Evolutionary conservation across 2,329 filamentous ascomycete genomes (phyloP).

Genomic region (Fusarium siculi): DNA sequence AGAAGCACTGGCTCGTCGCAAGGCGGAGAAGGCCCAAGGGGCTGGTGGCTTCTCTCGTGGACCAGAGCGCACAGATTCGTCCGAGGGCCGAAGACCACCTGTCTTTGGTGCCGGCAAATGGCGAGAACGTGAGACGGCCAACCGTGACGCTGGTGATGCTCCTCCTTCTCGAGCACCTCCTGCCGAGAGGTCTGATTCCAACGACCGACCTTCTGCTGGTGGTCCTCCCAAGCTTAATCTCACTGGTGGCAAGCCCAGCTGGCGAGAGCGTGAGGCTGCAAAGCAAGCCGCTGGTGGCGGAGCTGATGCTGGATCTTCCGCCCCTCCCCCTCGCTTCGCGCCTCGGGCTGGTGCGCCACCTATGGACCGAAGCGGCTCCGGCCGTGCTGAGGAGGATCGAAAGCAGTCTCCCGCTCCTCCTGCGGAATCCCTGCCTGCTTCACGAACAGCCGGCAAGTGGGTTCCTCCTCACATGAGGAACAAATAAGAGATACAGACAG

Average conservation of each 20-base stretch:
- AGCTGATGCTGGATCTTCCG: slow-evolving; percentile 48
- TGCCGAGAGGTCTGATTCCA: slow-evolving; percentile 60
- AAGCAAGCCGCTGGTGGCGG: slow-evolving; percentile 52
- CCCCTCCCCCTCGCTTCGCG: slow-evolving; percentile 54
- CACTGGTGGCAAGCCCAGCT: slow-evolving; percentile 68
- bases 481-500: slow-evolving; percentile 40
- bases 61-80: slow-evolving; percentile 43
- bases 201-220: slow-evolving; percentile 53
- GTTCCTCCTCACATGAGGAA: slow-evolving; percentile 61
- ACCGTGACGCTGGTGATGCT: slow-evolving; percentile 42
- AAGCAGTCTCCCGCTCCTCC: slow-evolving; percentile 56
- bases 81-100: slow-evolving; percentile 49
- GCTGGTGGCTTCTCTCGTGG: slow-evolving; percentile 44
- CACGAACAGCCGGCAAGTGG: slow-evolving; percentile 67
- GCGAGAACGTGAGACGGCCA: slow-evolving; percentile 54
- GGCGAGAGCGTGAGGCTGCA: slow-evolving; percentile 77
- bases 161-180: slow-evolving; percentile 45
- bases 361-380: slow-evolving; percentile 57
- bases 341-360: slow-evolving; percentile 54
- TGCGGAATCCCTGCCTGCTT: slow-evolving; percentile 62
- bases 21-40: slow-evolving; percentile 69
- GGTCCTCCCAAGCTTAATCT: slow-evolving; percentile 72
- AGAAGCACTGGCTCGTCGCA: slow-evolving; percentile 82
- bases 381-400: slow-evolving; percentile 51
- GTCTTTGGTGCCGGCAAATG: slow-evolving; percentile 54